Base-by-base conservation (phyloP, 345 rosid species). In the Eutrema japonicum region DNA sequence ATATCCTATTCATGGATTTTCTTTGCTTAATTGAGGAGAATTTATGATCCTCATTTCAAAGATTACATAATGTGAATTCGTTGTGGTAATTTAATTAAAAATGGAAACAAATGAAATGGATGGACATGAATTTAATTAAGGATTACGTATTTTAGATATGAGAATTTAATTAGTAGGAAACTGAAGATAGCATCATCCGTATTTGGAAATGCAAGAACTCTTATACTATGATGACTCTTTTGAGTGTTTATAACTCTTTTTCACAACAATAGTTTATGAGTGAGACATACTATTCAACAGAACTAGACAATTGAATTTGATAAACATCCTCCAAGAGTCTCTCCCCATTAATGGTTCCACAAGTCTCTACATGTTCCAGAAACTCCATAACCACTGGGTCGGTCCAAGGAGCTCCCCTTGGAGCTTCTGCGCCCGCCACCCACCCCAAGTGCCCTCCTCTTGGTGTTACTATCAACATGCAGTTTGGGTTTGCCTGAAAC, bases 401-500 rank as follows among this genome's bases (percentile, higher is more conserved):
- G 1, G 95, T 91, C 96, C 95, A 94, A 38, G 97, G 89, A 60
- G 96, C 91, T 47, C 98, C 97, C 2, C 68, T 54, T 5, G 93
- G 95, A 61, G 91, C 88, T 73, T 80, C 94, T 11, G 59, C 54
- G 58, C 97, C 97, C 0, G 96, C 98, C 60, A 89, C 85, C 97
- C 98, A 94, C 18, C 97, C 96, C 33, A 94, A 80, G 78, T 89
- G 98, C 14, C 95, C 97, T 26, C 96, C 97, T 79, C 78, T 85
- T 14, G 98, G 97, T 42, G 98, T 91, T 76, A 89, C 91, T 57
- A 89, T 81, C 71, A 94, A 68, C 85, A 94, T 38, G 73, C 98
- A 94, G 78, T 94, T 84, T 8, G 86, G 84, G 43, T 91, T 94
- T 66, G 75, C 91, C 97, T 91, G 84, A 36, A 29, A 75, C 8